These are phyloP conservation scores for Beauveria sp. DNA, from an alignment of 2,329 filamentous ascomycete genomes.

Conservation along the genomic window DNA sequence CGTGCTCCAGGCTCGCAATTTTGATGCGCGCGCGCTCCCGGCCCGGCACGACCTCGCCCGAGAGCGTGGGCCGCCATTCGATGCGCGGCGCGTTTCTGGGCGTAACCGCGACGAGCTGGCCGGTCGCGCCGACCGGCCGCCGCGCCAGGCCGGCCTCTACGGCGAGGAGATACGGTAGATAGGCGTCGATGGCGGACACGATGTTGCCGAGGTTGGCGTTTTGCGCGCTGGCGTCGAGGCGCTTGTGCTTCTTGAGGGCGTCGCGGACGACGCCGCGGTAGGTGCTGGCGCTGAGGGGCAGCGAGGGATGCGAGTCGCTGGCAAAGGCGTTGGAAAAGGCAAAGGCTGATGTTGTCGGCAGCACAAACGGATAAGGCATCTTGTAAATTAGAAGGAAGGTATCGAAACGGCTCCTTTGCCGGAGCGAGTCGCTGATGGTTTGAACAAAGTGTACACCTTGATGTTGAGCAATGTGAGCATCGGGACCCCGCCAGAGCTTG, in stretches of 20 bases:
- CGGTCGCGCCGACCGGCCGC: slow-evolving; percentile 19
- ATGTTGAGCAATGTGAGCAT: slow-evolving; percentile 1
- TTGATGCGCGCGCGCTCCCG: slow-evolving; percentile 59
- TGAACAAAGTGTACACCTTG: background rate
- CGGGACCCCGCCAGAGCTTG: slow-evolving; percentile 4
- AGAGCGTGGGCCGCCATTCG: slow-evolving; percentile 79
- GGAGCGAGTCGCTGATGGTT: background rate
- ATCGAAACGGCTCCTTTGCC: background rate
- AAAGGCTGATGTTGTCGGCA: slow-evolving; percentile 85
- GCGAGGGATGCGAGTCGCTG: slow-evolving; percentile 79
- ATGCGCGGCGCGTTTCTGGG: slow-evolving; percentile 51
- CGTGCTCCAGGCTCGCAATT: slow-evolving; percentile 69
- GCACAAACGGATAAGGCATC: slow-evolving; percentile 85
- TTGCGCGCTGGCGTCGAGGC: slow-evolving; percentile 65
- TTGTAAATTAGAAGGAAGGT: too few relatives aligned
- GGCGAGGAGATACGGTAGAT: slow-evolving; percentile 76
- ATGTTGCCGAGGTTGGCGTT: slow-evolving; percentile 63
- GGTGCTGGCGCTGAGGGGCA: slow-evolving; percentile 75
- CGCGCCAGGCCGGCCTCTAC: slow-evolving; percentile 65
- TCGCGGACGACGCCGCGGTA: slow-evolving; percentile 77
- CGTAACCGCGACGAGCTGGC: slow-evolving; percentile 60
- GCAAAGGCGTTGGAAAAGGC: slow-evolving; percentile 71
- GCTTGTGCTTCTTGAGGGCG: slow-evolving; percentile 81
- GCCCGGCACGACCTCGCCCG: slow-evolving; percentile 53
- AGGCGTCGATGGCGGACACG: slow-evolving; percentile 61